Evolutionary conservation across 2,329 filamentous ascomycete species (phyloP).

Genomic region (Cyclaneusma minus): DNA sequence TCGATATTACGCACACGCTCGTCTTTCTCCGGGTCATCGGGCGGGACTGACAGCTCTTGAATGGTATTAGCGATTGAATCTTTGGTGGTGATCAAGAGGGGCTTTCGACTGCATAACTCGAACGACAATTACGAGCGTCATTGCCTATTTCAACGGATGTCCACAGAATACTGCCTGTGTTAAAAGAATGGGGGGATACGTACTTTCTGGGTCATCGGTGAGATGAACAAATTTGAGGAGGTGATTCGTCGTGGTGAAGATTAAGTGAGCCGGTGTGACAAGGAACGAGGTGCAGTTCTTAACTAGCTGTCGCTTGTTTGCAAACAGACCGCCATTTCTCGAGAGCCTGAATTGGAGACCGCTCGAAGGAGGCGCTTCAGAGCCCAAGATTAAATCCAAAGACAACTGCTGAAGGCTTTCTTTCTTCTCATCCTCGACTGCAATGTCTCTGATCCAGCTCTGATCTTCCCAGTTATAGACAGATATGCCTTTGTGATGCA

Average conservation of each 20-base stretch:
- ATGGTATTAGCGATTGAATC: no score
- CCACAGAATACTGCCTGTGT: no score
- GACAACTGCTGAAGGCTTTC: no score
- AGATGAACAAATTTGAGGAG: slow-evolving; percentile 90
- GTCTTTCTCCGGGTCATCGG: slow-evolving; percentile 79
- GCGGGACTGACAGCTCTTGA: slow-evolving; percentile 64
- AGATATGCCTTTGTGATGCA: slow-evolving; percentile 51
- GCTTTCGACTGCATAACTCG: background rate
- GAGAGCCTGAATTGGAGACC: slow-evolving; percentile 53
- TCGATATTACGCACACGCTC: slow-evolving; percentile 88
- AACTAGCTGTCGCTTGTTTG: slow-evolving; percentile 55
- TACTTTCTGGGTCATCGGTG: slow-evolving; percentile 43
- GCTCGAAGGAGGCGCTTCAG: no score
- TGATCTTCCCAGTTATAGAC: slow-evolving; percentile 45
- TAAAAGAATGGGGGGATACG: slow-evolving; percentile 7
- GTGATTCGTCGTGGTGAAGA: slow-evolving; percentile 87
- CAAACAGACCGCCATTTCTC: slow-evolving; percentile 62
- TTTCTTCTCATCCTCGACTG: no score
- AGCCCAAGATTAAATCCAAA: no score
- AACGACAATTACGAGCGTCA: no score
- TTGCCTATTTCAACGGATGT: no score
- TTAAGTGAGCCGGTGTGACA: slow-evolving; percentile 64
- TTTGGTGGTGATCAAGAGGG: no score
- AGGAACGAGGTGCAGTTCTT: slow-evolving; percentile 90
- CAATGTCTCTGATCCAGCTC: slow-evolving; percentile 3